These are phyloP conservation scores for Suillus alpinus DNA, from an alignment of 768 basidiomycete species.

Conservation along the genomic window DNA sequence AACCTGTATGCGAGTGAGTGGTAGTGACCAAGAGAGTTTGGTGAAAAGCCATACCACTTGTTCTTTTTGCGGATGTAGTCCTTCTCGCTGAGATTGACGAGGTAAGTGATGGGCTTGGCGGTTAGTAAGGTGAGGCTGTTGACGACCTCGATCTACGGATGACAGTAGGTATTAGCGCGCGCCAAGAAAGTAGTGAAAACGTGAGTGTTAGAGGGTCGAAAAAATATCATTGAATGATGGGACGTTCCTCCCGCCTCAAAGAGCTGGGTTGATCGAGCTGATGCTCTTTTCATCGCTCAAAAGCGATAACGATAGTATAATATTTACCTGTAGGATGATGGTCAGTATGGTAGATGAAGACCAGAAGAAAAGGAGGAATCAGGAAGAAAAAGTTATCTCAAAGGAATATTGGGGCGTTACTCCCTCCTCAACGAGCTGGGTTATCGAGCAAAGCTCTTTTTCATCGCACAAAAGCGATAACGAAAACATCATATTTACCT, in stretches of 20 bases:
- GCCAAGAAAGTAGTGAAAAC: neutral
- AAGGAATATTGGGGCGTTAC: slow-evolving; percentile 70
- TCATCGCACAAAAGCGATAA: slow-evolving; percentile 39
- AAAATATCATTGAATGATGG: slow-evolving; percentile 38
- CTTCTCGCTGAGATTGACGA: slow-evolving; percentile 93
- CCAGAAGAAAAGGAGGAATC: slow-evolving; percentile 25
- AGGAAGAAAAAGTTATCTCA: slow-evolving; percentile 59
- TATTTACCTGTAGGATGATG: slow-evolving; percentile 19
- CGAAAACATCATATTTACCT: slow-evolving; percentile 19
- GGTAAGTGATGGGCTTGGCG: slow-evolving; percentile 96
- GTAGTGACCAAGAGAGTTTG: neutral
- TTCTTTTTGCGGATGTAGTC: slow-evolving; percentile 98
- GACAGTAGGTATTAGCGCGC: slow-evolving; percentile 11
- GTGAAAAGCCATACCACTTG: slow-evolving; percentile 66
- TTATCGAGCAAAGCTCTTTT: slow-evolving; percentile 78
- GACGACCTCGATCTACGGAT: slow-evolving; percentile 77
- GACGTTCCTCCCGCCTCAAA: slow-evolving; percentile 83
- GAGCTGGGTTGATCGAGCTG: slow-evolving; percentile 86
- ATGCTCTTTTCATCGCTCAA: slow-evolving; percentile 59
- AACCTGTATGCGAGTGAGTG: slow-evolving; percentile 47
- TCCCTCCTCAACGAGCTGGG: slow-evolving; percentile 89
- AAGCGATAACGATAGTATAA: neutral
- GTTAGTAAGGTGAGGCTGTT: slow-evolving; percentile 89
- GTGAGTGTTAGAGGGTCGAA: neutral
- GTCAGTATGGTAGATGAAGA: slow-evolving; percentile 9